Conservation (phyloP, 2,329 filamentous ascomycete species). For the Colletotrichum acutatum region DNA sequence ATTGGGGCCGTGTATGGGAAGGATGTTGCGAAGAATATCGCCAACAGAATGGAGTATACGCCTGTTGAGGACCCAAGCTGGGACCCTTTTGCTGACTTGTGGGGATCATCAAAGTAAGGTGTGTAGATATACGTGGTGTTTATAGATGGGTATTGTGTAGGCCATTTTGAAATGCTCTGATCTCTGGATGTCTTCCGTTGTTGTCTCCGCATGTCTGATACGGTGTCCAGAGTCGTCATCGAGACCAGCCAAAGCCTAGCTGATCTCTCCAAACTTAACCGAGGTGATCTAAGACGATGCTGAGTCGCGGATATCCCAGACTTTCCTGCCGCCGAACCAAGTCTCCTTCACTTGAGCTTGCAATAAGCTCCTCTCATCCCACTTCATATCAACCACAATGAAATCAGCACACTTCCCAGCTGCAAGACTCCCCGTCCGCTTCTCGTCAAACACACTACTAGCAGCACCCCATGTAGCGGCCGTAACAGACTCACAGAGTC, state of each 20-base stretch:
- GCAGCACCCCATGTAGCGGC: slow-evolving; percentile 67
- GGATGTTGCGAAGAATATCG: slow-evolving; percentile 58
- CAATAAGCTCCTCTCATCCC: slow-evolving; percentile 58
- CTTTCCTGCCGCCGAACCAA: slow-evolving; percentile 61
- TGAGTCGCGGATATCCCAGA: slow-evolving; percentile 42
- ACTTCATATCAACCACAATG: slow-evolving; percentile 61
- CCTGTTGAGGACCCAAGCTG: slow-evolving; percentile 59
- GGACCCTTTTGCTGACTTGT: slow-evolving; percentile 64
- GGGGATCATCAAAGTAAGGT: background rate
- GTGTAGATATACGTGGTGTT: background rate
- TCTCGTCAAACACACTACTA: slow-evolving; percentile 68
- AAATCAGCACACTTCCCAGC: slow-evolving; percentile 68
- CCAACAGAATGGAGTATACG: slow-evolving; percentile 67
- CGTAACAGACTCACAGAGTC: slow-evolving; percentile 62
- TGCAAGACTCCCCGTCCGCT: slow-evolving; percentile 62
- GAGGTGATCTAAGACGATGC: no score
- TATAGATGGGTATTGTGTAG: background rate
- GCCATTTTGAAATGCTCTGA: background rate
- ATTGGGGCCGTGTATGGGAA: slow-evolving; percentile 64
- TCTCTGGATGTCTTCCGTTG: background rate
- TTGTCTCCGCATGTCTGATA: background rate
- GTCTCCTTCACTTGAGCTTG: slow-evolving; percentile 60
- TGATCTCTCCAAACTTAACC: no score
- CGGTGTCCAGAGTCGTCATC: no score
- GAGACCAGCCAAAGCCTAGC: no score